Evolutionary conservation across 345 rosid genomes (phyloP).

Genomic region (Pelargonium nanum): DNA sequence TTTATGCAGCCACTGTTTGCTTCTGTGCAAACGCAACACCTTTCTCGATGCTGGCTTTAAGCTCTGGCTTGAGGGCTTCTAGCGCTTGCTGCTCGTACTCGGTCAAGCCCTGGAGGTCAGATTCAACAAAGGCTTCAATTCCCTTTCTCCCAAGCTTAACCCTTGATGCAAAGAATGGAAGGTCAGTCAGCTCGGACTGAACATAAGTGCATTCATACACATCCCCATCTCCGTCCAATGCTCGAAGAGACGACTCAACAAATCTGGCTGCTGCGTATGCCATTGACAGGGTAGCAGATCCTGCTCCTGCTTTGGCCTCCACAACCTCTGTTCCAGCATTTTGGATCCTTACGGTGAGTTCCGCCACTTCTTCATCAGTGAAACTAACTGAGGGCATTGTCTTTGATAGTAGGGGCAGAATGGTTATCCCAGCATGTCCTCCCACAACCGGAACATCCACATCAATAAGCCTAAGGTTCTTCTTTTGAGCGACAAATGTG

Average conservation of each 20-base stretch:
- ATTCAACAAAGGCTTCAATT: slow-evolving; percentile 60
- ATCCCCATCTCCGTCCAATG: slow-evolving; percentile 79
- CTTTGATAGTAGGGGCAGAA: slow-evolving; percentile 78
- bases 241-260: slow-evolving; percentile 91
- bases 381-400: slow-evolving; percentile 62
- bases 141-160: slow-evolving; percentile 79
- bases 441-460: slow-evolving; percentile 93
- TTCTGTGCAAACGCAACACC: slow-evolving; percentile 68
- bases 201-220: slow-evolving; percentile 81
- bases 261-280: slow-evolving; percentile 96
- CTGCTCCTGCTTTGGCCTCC: slow-evolving; percentile 96
- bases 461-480: slow-evolving; percentile 77
- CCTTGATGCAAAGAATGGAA: slow-evolving; percentile 85
- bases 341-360: slow-evolving; percentile 79
- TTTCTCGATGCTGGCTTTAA: slow-evolving; percentile 81
- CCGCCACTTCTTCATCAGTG: slow-evolving; percentile 58
- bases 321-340: slow-evolving; percentile 94
- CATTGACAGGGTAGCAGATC: slow-evolving; percentile 95
- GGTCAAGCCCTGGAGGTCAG: slow-evolving; percentile 62
- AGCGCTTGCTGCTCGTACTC: slow-evolving; percentile 79
- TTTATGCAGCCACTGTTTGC: slow-evolving; percentile 44
- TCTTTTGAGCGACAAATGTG: slow-evolving; percentile 80
- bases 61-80: slow-evolving; percentile 65
- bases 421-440: slow-evolving; percentile 93
- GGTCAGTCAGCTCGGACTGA: slow-evolving; percentile 64